Percentiles rank a stretch among this genome's conserved stretches.
Evolutionary conservation across 78 protist species (phyloP).

Genomic region (Speleostelium caveatum): DNA sequence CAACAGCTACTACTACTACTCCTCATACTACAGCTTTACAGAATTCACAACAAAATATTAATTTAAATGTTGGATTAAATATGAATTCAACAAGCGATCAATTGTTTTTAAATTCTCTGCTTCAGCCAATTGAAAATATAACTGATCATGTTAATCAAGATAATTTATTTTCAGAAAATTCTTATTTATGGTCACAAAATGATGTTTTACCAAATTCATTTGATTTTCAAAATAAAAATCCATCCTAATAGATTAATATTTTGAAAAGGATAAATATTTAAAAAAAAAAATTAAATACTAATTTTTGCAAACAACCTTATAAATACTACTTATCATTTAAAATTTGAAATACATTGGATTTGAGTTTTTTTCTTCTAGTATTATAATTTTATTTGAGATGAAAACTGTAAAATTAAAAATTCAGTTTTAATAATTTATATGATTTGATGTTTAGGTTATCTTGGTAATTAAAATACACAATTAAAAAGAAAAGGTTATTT

Average conservation of each 20-base stretch:
- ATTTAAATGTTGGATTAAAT: too few species aligned
- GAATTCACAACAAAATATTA: background rate
- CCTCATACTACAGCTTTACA: background rate
- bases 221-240: background rate
- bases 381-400: too few species aligned
- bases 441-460: too few species aligned
- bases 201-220: background rate
- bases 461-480: too few species aligned
- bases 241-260: background rate
- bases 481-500: too few species aligned
- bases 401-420: too few species aligned
- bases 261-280: slow-evolving; percentile 3
- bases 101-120: too few species aligned
- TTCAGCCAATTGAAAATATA: background rate
- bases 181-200: background rate
- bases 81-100: too few species aligned
- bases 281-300: slow-evolving; percentile 23
- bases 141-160: background rate
- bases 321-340: background rate
- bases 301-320: background rate
- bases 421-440: too few species aligned
- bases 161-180: background rate
- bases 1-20: background rate
- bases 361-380: background rate
- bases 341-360: background rate